Base-by-base conservation (phyloP, 2,329 filamentous ascomycete species). In the Nemania serpens region DNA sequence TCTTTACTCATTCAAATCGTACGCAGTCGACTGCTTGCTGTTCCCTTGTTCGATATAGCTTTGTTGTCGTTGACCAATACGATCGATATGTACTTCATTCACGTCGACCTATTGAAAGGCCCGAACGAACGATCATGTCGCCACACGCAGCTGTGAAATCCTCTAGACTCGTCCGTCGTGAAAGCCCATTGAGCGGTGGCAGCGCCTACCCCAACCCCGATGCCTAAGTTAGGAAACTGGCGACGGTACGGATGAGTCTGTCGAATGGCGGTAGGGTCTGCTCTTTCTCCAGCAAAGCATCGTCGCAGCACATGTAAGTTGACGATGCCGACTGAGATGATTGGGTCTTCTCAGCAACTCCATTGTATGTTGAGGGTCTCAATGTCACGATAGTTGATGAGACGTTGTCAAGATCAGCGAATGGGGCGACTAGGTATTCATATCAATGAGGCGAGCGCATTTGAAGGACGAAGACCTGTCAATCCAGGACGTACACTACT, bases 241-340 rank as follows among this genome's bases (percentile, higher is more conserved):
- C 42, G 34, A 34, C 39, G 33, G 37, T 33, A 17, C 18, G 48
- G 37, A 55, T 55, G 42, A n/a, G 18, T 60, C 53, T 36, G 36
- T 54, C 49, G 53, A 46, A 59, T 55, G 22, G 18, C 54, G n/a
- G n/a, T 29, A 45, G 48, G 43, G 53, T n/a, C 48, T 53, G 64
- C 59, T 63, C 50, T 64, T 57, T 64, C 59, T 61, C 68, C 61
- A 60, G 51, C 63, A 63, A 68, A 52, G 46, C 46, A 25, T 39
- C 53, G 52, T 51, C 48, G 52, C 46, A 56, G 59, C 15, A 12
- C 36, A 12, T n/a, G 36, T 59, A 63, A 52, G 43, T 37, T 49
- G 42, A 34, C 33, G 57, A 55, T 49, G 50, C 22, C 33, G 50
- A 54, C 39, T 17, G 20, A 53, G 43, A 33, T 47, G 61, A 64